Percentiles rank a stretch among this genome's conserved stretches.
Conservation (phyloP, 495 filamentous ascomycete species). For the Penicillium cinerascens region DNA sequence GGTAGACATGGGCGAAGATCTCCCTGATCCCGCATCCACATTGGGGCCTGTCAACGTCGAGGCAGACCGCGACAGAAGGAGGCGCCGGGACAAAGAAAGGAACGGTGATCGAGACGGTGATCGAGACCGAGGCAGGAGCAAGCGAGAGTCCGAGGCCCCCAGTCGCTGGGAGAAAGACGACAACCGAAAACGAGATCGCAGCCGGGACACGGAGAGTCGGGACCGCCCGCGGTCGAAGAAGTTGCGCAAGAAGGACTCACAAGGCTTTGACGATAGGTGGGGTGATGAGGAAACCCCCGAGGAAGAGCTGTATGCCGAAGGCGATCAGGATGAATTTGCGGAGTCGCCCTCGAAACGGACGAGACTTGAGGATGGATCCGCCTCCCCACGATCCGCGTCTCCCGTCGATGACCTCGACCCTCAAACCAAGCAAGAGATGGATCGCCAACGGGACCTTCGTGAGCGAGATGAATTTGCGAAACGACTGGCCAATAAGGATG, state of each 20-base stretch:
- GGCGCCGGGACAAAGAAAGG: slow-evolving; percentile 46
- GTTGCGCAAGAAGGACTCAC: slow-evolving; percentile 48
- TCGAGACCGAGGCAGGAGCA: slow-evolving; percentile 26
- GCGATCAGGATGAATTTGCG: slow-evolving; percentile 44
- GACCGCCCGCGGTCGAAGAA: slow-evolving; percentile 51
- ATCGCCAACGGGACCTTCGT: slow-evolving; percentile 59
- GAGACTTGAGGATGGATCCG: slow-evolving; percentile 53
- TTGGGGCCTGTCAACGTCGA: slow-evolving; percentile 51
- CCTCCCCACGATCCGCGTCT: slow-evolving; percentile 40
- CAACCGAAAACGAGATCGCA: slow-evolving; percentile 43
- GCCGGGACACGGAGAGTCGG: slow-evolving; percentile 40
- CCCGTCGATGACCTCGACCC: slow-evolving; percentile 56
- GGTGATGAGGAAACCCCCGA: slow-evolving; percentile 67
- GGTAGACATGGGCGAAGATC: slow-evolving; percentile 78
- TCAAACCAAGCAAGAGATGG: slow-evolving; percentile 51
- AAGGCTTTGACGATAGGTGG: slow-evolving; percentile 72
- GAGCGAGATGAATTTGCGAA: slow-evolving; percentile 75
- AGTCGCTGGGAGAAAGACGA: slow-evolving; percentile 33
- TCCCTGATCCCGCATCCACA: slow-evolving; percentile 29
- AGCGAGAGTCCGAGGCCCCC: slow-evolving; percentile 15
- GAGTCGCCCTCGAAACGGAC: slow-evolving; percentile 57
- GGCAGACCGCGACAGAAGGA: slow-evolving; percentile 42
- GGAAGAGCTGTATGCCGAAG: slow-evolving; percentile 40
- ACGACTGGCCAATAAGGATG: slow-evolving; percentile 66
- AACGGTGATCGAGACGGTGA: slow-evolving; percentile 35